Evolutionary conservation across 768 basidiomycete genomes (phyloP), one percentile per base, ranked within the genome.

Genomic region (Mycena vulgaris): DNA sequence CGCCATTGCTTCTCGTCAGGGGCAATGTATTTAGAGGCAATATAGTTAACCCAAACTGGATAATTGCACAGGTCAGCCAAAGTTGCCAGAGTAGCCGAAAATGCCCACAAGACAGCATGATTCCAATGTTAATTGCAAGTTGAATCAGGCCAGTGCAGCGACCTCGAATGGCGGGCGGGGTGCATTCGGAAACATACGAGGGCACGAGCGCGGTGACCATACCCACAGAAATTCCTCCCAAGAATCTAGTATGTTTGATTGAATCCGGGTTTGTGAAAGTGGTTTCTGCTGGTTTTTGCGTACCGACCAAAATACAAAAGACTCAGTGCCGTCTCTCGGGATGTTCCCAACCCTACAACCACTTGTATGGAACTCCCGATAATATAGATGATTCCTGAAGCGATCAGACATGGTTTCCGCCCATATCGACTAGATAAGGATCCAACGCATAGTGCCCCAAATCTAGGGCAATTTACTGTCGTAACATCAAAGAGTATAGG

Each of bases 151-250:
- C 85, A 5, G 88, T 87, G 61, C 87, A 87, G 9, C 87, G 81
- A 3, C 88, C 88, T 39, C 88, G 82, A 49, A 89, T 87, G 17
- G 77, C 75, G 60, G 78, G 83, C 2, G 87, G 87, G 3, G 83
- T 81, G 55, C 82, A 87, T 75, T 89, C 88, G 1, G 87, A 87
- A 13, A 88, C 81, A 53, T 89, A 89, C 0, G 86, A 80, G 16
- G 88, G 87, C 7, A 87, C 83, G 2, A 89, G 76, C 5, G 87
- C 85, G 1, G 84, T 83, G 9, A 85, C 81, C 83, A 87, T 85
- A 17, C 90, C 89, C 31, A 91, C 84, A 9, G 91, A 90, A 58
- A 91, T 80, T 23, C 92, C 91, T 8, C 87, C 84, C 0, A 92
- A 63, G 77, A 91, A 92, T 5, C 69, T 90, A 81, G 27, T 47